Percentiles rank a stretch among this genome's conserved stretches.
Conservation (phyloP, 257 asterid species). For the Penstemon barbatus region DNA sequence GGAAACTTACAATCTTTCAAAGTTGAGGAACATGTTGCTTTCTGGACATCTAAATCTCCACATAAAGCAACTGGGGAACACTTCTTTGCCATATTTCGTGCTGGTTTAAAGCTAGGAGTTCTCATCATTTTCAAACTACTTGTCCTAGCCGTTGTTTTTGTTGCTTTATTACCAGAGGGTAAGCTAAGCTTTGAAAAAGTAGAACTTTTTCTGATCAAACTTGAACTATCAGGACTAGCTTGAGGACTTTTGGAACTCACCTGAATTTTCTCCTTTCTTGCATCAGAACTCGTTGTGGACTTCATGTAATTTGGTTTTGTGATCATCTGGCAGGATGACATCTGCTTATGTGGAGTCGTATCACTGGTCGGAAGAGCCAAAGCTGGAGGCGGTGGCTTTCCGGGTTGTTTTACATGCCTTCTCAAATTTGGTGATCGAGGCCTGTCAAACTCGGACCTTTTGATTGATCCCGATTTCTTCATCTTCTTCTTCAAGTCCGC, state of each 20-base stretch:
- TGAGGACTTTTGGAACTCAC: constrained; percentile 43
- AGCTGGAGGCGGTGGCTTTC: constrained; percentile 39
- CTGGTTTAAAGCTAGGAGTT: constrained; percentile 61
- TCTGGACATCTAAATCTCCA: constrained; percentile 42
- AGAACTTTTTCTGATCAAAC: constrained; percentile 28
- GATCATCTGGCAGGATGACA: constrained; percentile 1
- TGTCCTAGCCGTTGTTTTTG: constrained; percentile 36
- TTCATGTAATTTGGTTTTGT: constrained; percentile 79
- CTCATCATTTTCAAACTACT: constrained; percentile 43
- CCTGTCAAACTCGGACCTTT: constrained; percentile 33
- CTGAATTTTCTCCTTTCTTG: constrained; percentile 62
- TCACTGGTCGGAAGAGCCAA: neutral
- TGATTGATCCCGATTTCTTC: constrained; percentile 68
- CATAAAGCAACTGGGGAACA: constrained; percentile 40
- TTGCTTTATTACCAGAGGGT: constrained; percentile 32
- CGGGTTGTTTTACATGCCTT: constrained; percentile 36
- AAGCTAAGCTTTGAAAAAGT: constrained; percentile 27
- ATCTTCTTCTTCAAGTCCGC: constrained; percentile 58
- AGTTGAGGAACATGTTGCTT: constrained; percentile 81
- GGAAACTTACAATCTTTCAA: constrained; percentile 78
- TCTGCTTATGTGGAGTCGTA: constrained; percentile 30
- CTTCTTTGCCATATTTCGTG: constrained; percentile 41
- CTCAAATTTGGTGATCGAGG: constrained; percentile 20
- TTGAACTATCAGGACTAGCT: constrained; percentile 29
- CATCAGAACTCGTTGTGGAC: constrained; percentile 78